These are phyloP conservation scores for Tolypocladium tropicale DNA, from an alignment of 2,329 filamentous ascomycete genomes.

Conservation along the genomic window DNA sequence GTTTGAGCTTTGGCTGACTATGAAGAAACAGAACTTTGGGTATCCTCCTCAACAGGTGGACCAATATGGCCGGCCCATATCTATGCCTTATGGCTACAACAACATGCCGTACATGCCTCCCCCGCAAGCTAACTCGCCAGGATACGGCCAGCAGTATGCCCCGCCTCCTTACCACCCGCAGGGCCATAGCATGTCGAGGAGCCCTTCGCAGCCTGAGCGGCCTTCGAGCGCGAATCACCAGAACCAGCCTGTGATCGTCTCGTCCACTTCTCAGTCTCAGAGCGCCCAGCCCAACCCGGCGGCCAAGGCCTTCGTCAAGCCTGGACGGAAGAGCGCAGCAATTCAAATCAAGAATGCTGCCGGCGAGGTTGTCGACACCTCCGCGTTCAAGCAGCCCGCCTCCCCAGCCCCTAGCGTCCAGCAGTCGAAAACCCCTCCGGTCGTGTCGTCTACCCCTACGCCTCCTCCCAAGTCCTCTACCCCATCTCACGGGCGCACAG, in stretches of 20 bases:
- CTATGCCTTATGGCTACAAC: conserved; percentile 32
- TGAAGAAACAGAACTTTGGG: conserved; percentile 54
- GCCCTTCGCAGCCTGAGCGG: conserved; percentile 65
- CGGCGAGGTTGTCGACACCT: conserved; percentile 67
- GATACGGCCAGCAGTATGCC: conserved; percentile 37
- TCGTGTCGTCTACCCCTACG: conserved; percentile 66
- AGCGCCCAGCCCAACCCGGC: conserved; percentile 45
- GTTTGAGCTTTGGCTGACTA: conserved; percentile 65
- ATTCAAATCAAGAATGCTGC: conserved; percentile 78
- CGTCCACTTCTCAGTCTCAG: conserved; percentile 53
- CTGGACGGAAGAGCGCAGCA: conserved; percentile 54
- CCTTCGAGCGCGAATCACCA: conserved; percentile 55
- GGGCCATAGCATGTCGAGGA: conserved; percentile 72
- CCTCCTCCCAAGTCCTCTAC: conserved; percentile 69
- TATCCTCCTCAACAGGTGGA: conserved; percentile 36
- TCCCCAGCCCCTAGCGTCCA: conserved; percentile 46
- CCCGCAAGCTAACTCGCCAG: conserved; percentile 35
- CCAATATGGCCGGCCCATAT: conserved; percentile 25
- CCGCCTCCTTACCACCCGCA: conserved; percentile 31
- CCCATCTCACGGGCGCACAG: conserved; percentile 57
- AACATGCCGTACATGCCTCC: conserved; percentile 39
- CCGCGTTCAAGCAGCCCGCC: conserved; percentile 45
- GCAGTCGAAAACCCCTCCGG: conserved; percentile 53
- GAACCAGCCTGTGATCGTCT: conserved; percentile 48
- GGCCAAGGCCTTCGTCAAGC: conserved; percentile 37